A percentile compares a stretch with the other conserved stretches of the same genome.
Conservation (phyloP, 1,139 yeast genomes). For the Wickerhamomyces sp. region DNA sequence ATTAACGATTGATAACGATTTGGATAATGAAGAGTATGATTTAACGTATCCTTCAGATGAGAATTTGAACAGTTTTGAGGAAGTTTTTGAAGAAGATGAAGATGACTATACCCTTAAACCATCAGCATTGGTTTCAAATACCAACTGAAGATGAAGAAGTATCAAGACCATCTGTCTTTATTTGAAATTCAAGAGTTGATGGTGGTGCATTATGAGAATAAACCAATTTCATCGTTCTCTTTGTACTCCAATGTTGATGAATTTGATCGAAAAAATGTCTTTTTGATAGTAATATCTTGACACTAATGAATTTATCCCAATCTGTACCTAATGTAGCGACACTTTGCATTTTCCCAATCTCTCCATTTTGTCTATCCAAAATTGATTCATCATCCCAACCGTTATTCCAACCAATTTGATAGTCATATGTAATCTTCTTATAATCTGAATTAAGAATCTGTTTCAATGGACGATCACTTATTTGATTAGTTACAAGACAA, state of each 20-base stretch:
- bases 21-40: constrained; percentile 45
- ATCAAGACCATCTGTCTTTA: too few relatives aligned
- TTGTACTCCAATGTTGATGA: not conserved
- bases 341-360: constrained; percentile 9
- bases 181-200: constrained; percentile 19
- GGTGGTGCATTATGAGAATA: not conserved
- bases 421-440: constrained; percentile 46
- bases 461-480: constrained; percentile 52
- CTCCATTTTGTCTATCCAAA: constrained; percentile 5
- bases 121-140: constrained; percentile 10
- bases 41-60: constrained; percentile 34
- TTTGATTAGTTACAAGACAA: constrained; percentile 74
- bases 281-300: constrained; percentile 35
- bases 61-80: constrained; percentile 21
- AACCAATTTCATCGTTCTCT: constrained; percentile 6
- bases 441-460: constrained; percentile 20
- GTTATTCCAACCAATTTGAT: constrained; percentile 65
- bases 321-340: constrained; percentile 39
- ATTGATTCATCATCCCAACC: constrained; percentile 64
- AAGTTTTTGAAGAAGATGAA: constrained; percentile 21
- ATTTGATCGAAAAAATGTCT: constrained; percentile 13
- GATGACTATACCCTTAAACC: constrained; percentile 23
- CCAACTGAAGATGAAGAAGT: constrained; percentile 30
- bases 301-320: constrained; percentile 37
- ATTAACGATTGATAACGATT: constrained; percentile 31